Conservation (phyloP, 805 yeast species). For the Wickerhamomyces ciferrii region DNA sequence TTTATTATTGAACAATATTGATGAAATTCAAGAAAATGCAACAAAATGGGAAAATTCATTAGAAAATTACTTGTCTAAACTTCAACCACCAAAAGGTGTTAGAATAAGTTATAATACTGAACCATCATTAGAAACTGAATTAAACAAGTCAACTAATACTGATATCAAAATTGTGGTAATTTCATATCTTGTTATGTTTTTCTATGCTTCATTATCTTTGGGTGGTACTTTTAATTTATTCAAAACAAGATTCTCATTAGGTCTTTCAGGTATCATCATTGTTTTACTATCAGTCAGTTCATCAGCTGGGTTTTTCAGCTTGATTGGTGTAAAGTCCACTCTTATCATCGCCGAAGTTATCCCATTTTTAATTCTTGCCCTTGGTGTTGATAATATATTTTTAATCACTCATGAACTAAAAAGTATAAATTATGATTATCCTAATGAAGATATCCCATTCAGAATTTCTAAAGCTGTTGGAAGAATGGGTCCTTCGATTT, state of each 20-base stretch:
- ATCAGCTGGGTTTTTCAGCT: conserved; percentile 77
- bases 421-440: conserved; percentile 40
- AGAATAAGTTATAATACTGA: conserved; percentile 76
- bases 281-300: conserved; percentile 77
- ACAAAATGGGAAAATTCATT: conserved; percentile 67
- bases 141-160: conserved; percentile 75
- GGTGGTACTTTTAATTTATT: conserved; percentile 42
- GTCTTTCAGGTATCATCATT: conserved; percentile 77
- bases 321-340: conserved; percentile 79
- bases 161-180: conserved; percentile 65
- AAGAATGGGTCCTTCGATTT: conserved; percentile 81
- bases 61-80: conserved; percentile 44
- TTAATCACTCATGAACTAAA: conserved; percentile 77
- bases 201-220: conserved; percentile 80
- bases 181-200: conserved; percentile 82
- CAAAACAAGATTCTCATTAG: conserved; percentile 66
- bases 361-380: conserved; percentile 87
- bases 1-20: conserved; percentile 52
- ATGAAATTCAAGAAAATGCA: conserved; percentile 33
- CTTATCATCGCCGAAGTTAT: conserved; percentile 94
- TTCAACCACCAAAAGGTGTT: conserved; percentile 49
- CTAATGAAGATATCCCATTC: conserved; percentile 45
- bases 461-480: conserved; percentile 63
- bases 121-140: conserved; percentile 76
- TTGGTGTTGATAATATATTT: conserved; percentile 95